Evolutionary conservation across 2,329 filamentous ascomycete species (phyloP).

Genomic region (Aureobasidium zeae): DNA sequence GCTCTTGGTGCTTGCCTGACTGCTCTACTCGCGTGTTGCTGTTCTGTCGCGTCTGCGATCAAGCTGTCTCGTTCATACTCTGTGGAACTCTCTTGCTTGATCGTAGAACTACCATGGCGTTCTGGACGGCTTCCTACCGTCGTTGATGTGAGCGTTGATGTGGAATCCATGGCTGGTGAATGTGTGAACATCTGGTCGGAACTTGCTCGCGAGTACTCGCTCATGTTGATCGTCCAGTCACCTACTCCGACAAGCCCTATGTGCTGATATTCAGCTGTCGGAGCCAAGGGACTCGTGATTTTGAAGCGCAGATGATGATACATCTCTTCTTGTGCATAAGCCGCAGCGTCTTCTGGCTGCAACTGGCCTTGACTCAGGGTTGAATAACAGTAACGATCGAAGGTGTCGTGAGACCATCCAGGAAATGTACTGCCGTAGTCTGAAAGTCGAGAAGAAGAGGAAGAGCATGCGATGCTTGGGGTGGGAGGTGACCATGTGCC

Average conservation of each 20-base stretch:
- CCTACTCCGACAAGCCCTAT: background rate
- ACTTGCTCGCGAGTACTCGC: background rate
- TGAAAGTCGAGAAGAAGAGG: background rate
- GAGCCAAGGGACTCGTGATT: background rate
- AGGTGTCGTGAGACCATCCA: background rate
- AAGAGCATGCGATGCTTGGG: background rate
- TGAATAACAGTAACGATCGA: background rate
- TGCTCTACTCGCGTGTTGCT: background rate
- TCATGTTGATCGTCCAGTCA: background rate
- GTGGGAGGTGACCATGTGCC: constrained; percentile 14
- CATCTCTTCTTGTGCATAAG: background rate
- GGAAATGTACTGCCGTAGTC: background rate
- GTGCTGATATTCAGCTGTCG: background rate
- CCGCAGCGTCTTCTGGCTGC: background rate
- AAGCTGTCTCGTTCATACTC: background rate
- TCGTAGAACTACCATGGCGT: too few relatives aligned
- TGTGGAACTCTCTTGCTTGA: background rate
- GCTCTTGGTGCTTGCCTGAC: too few relatives aligned
- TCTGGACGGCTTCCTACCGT: background rate
- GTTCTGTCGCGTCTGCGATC: too few relatives aligned
- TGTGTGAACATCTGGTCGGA: background rate
- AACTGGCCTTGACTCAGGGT: background rate
- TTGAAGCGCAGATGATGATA: background rate
- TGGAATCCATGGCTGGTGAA: background rate
- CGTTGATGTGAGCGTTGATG: background rate